Base-by-base conservation (phyloP, 2,329 filamentous ascomycete species). In the Periconia digitata region DNA sequence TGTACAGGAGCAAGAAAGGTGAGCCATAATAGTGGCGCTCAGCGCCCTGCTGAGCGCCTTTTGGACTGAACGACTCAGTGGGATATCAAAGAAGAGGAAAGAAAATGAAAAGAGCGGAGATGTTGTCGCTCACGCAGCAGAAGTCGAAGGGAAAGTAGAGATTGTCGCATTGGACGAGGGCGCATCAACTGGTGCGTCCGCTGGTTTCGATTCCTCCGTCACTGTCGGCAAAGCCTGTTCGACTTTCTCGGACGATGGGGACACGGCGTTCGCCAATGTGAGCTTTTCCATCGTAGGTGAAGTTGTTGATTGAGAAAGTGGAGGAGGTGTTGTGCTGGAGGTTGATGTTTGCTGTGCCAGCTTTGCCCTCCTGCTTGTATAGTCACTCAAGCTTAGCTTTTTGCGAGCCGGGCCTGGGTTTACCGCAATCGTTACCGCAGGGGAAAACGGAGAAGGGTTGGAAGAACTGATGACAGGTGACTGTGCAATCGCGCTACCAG, bases 301-400 rank as follows among this genome's bases (percentile, higher is more conserved):
- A 47, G 56, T 64, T 32, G 58, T 62, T 17, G 61, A 58, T 22
- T 66, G 64, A 8, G 58, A 60, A 20, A 49, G 51, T 18, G 59
- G 50, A 36, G 63, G 54, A 24, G 64, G 58, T 8, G 60, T 62
- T 21, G 58, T 52, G 37, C 49, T 58, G 22, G 59, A 49, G 32
- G 58, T 55, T 5, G 62, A 55, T 8, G 60, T 55, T 17, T 66
- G 56, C 39, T 68, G 65, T 6, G 64, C 64, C 38, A 69, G 52
- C 45, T 72, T 71, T 47, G 74, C 75, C 46, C 64, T 72, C 41
- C 75, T 67, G 43, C 71, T 75, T 5, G 74, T 77, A 49, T 78
- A 79, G 44, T 78, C 76, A 53, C 75, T 77, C n/a, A 79, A 55
- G 51, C 75, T 78, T 48, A 79, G 66, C 65, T 79, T 79, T 66